Conservation (phyloP, 2,329 filamentous ascomycete genomes). For the Cercospora brassicicola region DNA sequence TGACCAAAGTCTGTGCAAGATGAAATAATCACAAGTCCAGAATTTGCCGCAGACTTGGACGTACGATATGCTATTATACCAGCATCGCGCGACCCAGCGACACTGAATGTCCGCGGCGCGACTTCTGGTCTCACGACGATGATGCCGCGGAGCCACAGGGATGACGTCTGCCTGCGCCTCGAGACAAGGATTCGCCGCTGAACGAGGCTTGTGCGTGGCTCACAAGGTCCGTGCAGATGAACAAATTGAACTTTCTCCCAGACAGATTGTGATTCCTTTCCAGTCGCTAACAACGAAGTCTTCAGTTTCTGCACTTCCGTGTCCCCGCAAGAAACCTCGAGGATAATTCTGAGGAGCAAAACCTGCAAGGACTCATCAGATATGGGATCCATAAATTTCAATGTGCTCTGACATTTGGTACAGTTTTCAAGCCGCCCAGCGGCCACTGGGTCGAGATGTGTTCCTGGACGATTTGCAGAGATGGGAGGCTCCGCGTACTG, state of each 20-base stretch:
- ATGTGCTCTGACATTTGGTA: not conserved
- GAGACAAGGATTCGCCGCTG: constrained; percentile 5
- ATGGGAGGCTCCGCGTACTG: not conserved
- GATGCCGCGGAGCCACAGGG: not conserved
- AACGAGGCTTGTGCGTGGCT: not conserved
- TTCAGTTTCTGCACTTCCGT: not conserved
- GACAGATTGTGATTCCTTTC: not conserved
- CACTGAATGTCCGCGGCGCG: not conserved
- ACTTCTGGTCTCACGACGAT: not conserved
- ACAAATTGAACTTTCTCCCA: not conserved
- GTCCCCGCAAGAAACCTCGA: not conserved
- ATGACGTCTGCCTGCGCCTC: constrained; percentile 2
- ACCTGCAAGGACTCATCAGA: not conserved
- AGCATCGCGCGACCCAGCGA: not conserved
- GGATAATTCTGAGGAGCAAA: not conserved
- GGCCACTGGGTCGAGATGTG: not conserved
- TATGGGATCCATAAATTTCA: not conserved
- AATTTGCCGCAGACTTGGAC: not conserved
- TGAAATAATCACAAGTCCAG: not conserved
- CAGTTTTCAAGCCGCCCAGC: not conserved
- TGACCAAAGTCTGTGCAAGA: not conserved
- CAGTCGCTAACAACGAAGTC: not conserved
- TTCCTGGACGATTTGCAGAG: not conserved
- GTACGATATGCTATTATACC: not conserved
- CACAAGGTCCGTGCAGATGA: not conserved